Percentiles rank a stretch among this genome's conserved stretches.
phyloP scores from a whole-genome alignment of 1,284 basidiomycete species.

The Tylopilus sp. region DNA sequence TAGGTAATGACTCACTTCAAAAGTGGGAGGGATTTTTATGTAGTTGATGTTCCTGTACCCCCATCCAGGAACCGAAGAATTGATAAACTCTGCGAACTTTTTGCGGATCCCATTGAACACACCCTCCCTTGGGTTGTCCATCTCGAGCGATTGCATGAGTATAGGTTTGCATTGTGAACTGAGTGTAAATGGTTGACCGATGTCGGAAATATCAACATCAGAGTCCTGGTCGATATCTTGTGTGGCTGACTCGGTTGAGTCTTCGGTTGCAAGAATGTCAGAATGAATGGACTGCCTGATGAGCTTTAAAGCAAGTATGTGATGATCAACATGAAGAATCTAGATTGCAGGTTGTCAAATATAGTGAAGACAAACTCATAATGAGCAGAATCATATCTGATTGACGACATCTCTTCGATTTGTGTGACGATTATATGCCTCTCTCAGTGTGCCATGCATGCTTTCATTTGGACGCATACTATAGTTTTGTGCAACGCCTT shows the following conservation, averaged over 20 bases:
- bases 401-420: not conserved
- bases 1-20: not conserved
- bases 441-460: not conserved
- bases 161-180: not conserved
- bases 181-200: not conserved
- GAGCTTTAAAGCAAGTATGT: not conserved
- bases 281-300: not conserved
- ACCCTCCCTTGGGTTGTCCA: constrained; percentile 37
- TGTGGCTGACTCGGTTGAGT: no score
- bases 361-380: not conserved
- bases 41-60: not conserved
- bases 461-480: not conserved
- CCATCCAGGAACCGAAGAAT: not conserved
- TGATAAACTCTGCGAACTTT: not conserved
- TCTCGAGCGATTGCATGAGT: not conserved
- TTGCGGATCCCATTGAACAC: not conserved
- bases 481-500: not conserved
- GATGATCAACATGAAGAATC: not conserved
- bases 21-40: not conserved
- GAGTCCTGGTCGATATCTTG: not conserved
- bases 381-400: not conserved
- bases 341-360: not conserved
- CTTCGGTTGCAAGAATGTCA: no score
- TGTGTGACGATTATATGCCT: not conserved
- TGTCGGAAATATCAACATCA: not conserved